Conservation (phyloP, 2,329 filamentous ascomycete genomes). For the Fusarium chuoi region DNA sequence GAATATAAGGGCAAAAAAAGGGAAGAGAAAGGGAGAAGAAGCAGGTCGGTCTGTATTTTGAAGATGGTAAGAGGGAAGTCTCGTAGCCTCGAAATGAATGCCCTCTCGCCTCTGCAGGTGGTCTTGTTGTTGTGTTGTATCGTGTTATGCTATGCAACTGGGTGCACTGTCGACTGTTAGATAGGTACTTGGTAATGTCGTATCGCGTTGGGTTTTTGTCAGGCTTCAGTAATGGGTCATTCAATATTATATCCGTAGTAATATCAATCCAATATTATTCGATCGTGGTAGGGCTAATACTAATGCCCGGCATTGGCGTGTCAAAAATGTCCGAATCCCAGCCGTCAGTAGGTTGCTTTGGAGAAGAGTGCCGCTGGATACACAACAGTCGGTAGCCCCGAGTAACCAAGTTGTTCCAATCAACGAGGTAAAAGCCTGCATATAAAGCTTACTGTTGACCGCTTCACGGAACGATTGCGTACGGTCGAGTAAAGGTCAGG, state of each 20-base stretch:
- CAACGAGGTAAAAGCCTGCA: slow-evolving; percentile 25
- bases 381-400: slow-evolving; percentile 33
- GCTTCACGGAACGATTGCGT: slow-evolving; percentile 6
- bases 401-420: slow-evolving; percentile 29
- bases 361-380: slow-evolving; percentile 19
- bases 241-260: slow-evolving; percentile 3
- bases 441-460: slow-evolving; percentile 19
- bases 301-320: slow-evolving; percentile 21
- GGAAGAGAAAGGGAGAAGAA: background rate
- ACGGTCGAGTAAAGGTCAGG: slow-evolving; percentile 14
- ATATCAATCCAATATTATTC: slow-evolving; percentile 13
- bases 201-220: slow-evolving; percentile 33
- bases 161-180: background rate
- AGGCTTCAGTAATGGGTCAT: slow-evolving; percentile 23
- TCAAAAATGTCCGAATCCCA: slow-evolving; percentile 33
- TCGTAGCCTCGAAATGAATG: slow-evolving; percentile 20
- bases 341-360: slow-evolving; percentile 1
- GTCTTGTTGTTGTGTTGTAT: slow-evolving; percentile 18
- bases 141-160: slow-evolving; percentile 13
- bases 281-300: slow-evolving; percentile 25
- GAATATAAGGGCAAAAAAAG: background rate
- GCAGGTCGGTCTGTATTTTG: slow-evolving; percentile 10
- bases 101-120: slow-evolving; percentile 14
- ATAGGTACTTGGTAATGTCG: slow-evolving; percentile 4
- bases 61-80: slow-evolving; percentile 16